phyloP scores from a whole-genome alignment of 306 rosid genomes.

The Pterocarpus macrocarpus region DNA sequence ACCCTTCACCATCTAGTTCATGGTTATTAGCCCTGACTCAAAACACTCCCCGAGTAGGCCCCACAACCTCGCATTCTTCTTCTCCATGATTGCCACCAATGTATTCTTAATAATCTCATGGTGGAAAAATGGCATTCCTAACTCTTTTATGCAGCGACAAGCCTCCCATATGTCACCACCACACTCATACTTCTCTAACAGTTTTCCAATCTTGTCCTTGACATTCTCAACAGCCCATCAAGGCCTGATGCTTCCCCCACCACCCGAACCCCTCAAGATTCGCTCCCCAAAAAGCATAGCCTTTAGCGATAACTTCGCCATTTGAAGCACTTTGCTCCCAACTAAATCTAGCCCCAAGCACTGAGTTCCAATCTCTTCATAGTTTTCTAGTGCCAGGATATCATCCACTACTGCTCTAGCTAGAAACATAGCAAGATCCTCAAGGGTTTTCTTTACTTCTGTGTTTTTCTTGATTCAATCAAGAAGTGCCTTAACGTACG shows the following conservation, averaged over 20 bases:
- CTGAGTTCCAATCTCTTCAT: conserved; percentile 75
- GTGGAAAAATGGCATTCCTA: conserved; percentile 83
- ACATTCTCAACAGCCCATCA: conserved; percentile 82
- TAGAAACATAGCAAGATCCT: conserved; percentile 82
- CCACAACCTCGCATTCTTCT: conserved; percentile 74
- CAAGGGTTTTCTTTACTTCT: too few species aligned
- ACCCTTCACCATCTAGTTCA: conserved; percentile 73
- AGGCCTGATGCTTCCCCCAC: conserved; percentile 70
- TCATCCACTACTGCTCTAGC: conserved; percentile 80
- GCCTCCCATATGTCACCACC: too few species aligned
- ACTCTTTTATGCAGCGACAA: conserved; percentile 69
- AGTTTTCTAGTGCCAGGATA: conserved; percentile 69
- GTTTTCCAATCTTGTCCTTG: conserved; percentile 72
- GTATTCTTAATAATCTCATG: conserved; percentile 79
- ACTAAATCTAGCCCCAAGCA: conserved; percentile 52
- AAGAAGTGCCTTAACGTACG: too few species aligned
- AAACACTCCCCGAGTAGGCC: conserved; percentile 67
- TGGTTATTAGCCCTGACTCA: conserved; percentile 71
- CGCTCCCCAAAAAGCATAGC: conserved; percentile 74
- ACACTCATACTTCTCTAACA: conserved; percentile 72
- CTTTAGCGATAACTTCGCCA: conserved; percentile 70
- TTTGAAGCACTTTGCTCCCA: conserved; percentile 65
- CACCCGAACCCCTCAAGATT: conserved; percentile 82
- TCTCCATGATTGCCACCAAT: conserved; percentile 60
- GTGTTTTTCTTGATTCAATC: too few species aligned